phyloP scores from a whole-genome alignment of 169 alveolate genomes.

The Babesia ovis region DNA sequence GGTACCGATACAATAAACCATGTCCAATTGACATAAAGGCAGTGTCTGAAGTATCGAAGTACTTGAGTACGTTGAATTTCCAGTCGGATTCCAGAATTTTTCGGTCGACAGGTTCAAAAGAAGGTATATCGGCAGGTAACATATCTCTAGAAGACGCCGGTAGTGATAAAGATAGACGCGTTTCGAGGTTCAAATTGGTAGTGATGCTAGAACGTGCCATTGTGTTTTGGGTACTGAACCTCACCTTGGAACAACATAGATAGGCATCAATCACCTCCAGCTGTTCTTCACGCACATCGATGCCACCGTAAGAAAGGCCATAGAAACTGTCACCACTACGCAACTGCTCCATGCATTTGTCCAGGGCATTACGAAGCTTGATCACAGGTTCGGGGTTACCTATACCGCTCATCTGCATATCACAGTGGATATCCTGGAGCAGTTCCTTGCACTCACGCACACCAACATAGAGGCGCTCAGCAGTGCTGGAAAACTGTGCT shows the following conservation, averaged over 20 bases:
- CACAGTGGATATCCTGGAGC: not conserved
- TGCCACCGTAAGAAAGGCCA: conserved; percentile 5
- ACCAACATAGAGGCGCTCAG: conserved; percentile 28
- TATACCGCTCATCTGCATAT: not conserved
- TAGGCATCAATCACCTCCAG: conserved; percentile 47
- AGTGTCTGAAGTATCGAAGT: conserved; percentile 57
- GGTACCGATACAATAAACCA: conserved; percentile 18
- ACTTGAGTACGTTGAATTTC: conserved; percentile 71
- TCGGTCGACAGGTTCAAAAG: not conserved
- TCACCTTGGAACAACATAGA: conserved; percentile 7
- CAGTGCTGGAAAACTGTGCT: conserved; percentile 6
- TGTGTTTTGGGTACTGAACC: conserved; percentile 4
- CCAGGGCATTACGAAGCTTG: conserved; percentile 1
- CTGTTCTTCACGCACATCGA: conserved; percentile 21
- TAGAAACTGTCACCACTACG: conserved; percentile 4
- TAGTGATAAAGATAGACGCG: not conserved
- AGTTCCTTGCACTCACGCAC: conserved; percentile 8
- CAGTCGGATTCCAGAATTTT: conserved; percentile 50
- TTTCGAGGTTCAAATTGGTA: not conserved
- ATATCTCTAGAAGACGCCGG: not conserved
- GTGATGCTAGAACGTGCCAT: not conserved
- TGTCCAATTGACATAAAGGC: conserved; percentile 53
- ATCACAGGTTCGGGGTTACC: not conserved
- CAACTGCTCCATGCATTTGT: conserved; percentile 13
- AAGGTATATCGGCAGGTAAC: not conserved